Base-by-base conservation (phyloP, 1,284 basidiomycete species). In the Mixia osmundae region DNA sequence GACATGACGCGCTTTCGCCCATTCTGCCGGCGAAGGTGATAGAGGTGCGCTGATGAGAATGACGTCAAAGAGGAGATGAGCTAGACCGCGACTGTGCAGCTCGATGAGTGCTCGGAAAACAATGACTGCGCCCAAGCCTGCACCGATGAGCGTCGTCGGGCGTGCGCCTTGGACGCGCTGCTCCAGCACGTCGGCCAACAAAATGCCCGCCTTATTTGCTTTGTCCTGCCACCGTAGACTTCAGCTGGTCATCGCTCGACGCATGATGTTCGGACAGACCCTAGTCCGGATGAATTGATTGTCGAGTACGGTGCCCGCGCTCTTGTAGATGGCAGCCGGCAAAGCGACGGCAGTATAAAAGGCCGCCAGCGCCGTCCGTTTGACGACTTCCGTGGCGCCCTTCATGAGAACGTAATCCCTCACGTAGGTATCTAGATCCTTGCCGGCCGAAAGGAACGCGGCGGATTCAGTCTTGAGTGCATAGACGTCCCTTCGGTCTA, bases 121-220 rank as follows among this genome's bases (percentile, higher is more conserved):
- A 1, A 63, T 63, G 1, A 64, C 53, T 0, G 64, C 62, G 7
- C 67, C 67, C 5, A 67, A 53, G 1, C 62, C 64, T 2, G 61
- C 61, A 46, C 57, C 23, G 22, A 60, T 58, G 21, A 68, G 49
- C 0, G 61, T 50, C 3, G 63, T 61, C 1, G 66, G 66, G 1
- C 66, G 54, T 43, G 63, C 60, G 5, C 66, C 66, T 45, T 67
- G 66, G 0, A 66, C 60, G 19, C 60, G 53, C 40, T 65, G 61
- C 27, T 61, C 54, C 15, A 68, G 53, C 5, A 66, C 63, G 35
- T 66, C 63, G 5, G 65, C 65, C 1, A 68, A 55, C 7, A 68
- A 50, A 14, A 60, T 46, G 2, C 65, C 66, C 0, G 66, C 65
- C 44, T 64, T 64, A 35, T 52, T 51, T 0, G 62, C 60, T 29